Evolutionary conservation across 495 filamentous ascomycete genomes (phyloP), one percentile per base, ranked within the genome.

Genomic region (Penicillium waksmanii): DNA sequence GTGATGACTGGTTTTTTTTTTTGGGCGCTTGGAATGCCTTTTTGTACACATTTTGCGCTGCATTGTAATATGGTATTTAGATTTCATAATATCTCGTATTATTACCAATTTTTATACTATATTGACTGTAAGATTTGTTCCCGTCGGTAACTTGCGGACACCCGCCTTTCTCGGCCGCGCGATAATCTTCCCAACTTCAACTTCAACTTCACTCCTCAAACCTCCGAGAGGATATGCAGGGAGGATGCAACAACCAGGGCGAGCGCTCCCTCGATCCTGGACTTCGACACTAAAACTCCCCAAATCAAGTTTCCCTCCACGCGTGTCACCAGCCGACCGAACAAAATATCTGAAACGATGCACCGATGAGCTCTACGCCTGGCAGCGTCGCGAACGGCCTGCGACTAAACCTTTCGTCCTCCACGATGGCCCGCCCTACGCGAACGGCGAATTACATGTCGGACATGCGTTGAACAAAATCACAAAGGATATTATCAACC

Each of bases 391-490:
- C 60, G 82, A 72, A 82, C 79, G 87, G 51, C 80, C 85, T 50
- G 79, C 77, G 50, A 72, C 82, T 38, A 73, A 84, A 49, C 75
- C 80, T 11, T 98, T 97, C 65, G 77, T 93, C 11, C 80, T 99
- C 11, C 94, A 98, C 74, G 95, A 99, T 86, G 95, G 95, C 1
- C 95, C 95, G 1, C 95, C 96, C 1, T 99, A 98, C 71, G 95
- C 95, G 49, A 99, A 99, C 70, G 95, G 96, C 33, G 82, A 78
- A n/a, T 80, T 99, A 3, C 95, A 99, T 70, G 84, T 96, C 60
- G 95, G 95, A n/a, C 95, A 99, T 81, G 96, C 95, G 27, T 77
- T 99, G 53, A 99, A 99, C 74, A 99, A 99, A 72, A 89, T 98
- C 57, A 75, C 96, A 50, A 99, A 99, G 80, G 95, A 99, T 70